Conservation (phyloP, 1,139 yeast species). For the Magnusiomyces fungicola region DNA sequence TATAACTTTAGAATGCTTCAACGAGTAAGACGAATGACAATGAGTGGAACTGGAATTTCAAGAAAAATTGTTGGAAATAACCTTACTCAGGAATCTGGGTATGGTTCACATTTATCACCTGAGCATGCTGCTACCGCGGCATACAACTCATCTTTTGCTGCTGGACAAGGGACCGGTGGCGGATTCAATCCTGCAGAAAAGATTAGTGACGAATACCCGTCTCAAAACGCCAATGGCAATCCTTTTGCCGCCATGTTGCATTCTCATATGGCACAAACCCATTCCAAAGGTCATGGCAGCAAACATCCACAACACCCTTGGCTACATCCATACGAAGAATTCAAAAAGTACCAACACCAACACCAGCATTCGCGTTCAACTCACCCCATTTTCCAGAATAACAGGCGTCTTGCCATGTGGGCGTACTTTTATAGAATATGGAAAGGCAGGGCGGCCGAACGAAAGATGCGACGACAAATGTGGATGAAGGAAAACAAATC, state of each 20-base stretch:
- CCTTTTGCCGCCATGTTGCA: too few species aligned
- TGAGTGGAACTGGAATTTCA: conserved; percentile 6
- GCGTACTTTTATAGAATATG: background rate
- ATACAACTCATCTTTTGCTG: too few species aligned
- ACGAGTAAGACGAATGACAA: conserved; percentile 1
- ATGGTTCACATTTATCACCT: too few species aligned
- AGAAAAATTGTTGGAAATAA: background rate
- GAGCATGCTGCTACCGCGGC: too few species aligned
- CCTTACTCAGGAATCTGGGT: too few species aligned
- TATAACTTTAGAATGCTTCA: conserved; percentile 1
- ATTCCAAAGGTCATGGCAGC: too few species aligned
- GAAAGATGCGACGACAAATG: background rate
- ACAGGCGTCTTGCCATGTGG: background rate
- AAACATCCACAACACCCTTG: too few species aligned
- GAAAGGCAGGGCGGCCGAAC: conserved; percentile 2
- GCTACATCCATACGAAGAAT: background rate
- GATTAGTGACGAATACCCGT: too few species aligned
- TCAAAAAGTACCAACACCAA: background rate
- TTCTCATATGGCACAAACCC: too few species aligned
- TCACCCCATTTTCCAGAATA: background rate
- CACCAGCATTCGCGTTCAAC: background rate
- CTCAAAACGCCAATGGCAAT: too few species aligned
- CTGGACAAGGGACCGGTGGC: too few species aligned
- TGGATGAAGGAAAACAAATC: background rate
- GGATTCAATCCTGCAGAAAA: too few species aligned